phyloP scores from a whole-genome alignment of 345 rosid genomes.

The Microthlaspi erraticum region DNA sequence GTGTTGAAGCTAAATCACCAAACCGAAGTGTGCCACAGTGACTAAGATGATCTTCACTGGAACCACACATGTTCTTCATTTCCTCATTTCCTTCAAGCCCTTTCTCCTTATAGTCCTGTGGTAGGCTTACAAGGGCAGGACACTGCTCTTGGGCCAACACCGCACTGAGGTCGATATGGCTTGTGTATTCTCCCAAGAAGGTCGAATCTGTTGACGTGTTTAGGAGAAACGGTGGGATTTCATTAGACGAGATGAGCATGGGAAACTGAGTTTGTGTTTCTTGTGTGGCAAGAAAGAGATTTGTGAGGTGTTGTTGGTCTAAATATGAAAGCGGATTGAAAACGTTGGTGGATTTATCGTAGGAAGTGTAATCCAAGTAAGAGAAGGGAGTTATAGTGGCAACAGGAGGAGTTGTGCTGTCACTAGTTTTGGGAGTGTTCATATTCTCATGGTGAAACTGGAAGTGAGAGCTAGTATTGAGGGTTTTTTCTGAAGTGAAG shows the following conservation, averaged over 20 bases:
- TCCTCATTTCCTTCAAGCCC: slow-evolving; percentile 21
- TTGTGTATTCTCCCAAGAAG: slow-evolving; percentile 50
- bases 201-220: slow-evolving; percentile 56
- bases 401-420: slow-evolving; percentile 6
- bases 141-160: slow-evolving; percentile 43
- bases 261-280: slow-evolving; percentile 45
- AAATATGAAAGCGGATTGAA: slow-evolving; percentile 41
- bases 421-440: slow-evolving; percentile 38
- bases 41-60: slow-evolving; percentile 25
- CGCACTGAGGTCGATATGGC: slow-evolving; percentile 36
- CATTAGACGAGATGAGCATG: slow-evolving; percentile 40
- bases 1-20: slow-evolving; percentile 16
- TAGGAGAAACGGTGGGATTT: slow-evolving; percentile 54
- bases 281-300: slow-evolving; percentile 52
- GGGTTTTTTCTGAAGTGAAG: slow-evolving; percentile 44
- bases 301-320: slow-evolving; percentile 49
- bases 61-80: too few species aligned
- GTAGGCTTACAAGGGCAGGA: slow-evolving; percentile 41
- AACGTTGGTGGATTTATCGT: slow-evolving; percentile 45
- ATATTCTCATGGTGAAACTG: slow-evolving; percentile 47
- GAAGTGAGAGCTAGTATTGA: slow-evolving; percentile 38
- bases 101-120: slow-evolving; percentile 41
- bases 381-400: slow-evolving; percentile 41
- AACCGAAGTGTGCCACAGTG: slow-evolving; percentile 4
- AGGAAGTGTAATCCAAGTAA: slow-evolving; percentile 46